These are phyloP conservation scores for Vigna reflexopilosa DNA, from an alignment of 306 rosid species.

Conservation along the genomic window DNA sequence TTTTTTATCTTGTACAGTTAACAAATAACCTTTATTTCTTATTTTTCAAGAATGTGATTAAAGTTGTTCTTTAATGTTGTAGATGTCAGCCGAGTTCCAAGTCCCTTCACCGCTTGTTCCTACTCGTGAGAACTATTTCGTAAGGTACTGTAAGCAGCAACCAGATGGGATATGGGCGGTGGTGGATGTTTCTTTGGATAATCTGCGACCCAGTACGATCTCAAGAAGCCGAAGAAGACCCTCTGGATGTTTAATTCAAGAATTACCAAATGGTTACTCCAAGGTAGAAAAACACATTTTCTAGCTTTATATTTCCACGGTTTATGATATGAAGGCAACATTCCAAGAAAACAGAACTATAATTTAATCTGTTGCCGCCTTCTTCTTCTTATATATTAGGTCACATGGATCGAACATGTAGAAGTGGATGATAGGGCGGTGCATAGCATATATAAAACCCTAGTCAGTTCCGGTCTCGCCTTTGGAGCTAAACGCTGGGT, in stretches of 20 bases:
- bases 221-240: conserved; percentile 74
- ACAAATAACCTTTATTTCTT: too few species aligned
- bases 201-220: conserved; percentile 51
- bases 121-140: conserved; percentile 81
- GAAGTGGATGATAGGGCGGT: conserved; percentile 71
- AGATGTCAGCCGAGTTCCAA: conserved; percentile 79
- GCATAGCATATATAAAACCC: conserved; percentile 59
- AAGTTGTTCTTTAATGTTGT: neutral
- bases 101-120: conserved; percentile 90
- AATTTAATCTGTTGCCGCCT: neutral
- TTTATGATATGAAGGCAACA: neutral
- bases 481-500: conserved; percentile 94
- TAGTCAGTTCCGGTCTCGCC: conserved; percentile 73
- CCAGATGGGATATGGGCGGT: conserved; percentile 83
- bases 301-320: neutral
- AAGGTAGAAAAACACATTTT: conserved; percentile 58
- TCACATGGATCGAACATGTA: conserved; percentile 87
- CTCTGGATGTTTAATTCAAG: conserved; percentile 91
- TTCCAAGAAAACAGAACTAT: neutral
- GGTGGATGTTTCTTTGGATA: conserved; percentile 85
- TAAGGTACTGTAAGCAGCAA: conserved; percentile 87
- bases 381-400: conserved; percentile 44
- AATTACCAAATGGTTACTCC: conserved; percentile 83
- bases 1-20: neutral
- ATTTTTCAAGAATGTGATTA: too few species aligned